Base-by-base conservation (phyloP, 257 asterid genomes). In the Echites panduratus region DNA sequence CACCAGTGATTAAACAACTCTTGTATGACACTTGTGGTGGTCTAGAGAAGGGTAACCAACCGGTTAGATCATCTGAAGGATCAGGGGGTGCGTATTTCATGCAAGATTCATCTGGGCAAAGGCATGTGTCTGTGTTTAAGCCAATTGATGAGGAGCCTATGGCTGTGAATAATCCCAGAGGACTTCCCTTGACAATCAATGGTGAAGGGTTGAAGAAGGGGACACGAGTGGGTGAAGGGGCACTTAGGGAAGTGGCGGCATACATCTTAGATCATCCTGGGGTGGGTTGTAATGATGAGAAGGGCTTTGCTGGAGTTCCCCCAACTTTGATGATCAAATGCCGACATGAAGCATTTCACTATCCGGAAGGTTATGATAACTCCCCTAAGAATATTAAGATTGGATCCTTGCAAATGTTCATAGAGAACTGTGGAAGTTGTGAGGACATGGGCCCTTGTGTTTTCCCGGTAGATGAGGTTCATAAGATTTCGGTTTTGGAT, bases 171-270 rank as follows among this genome's bases (percentile, higher is more conserved):
- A 88, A 90, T 48, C 97, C 96, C 45, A 85, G 74, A 13, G 93
- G 93, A 66, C 83, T 87, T 17, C 93, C 90, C 48, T 47, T 90
- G 81, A 84, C 95, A 17, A 56, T 78, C 7, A 66, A 81, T 54
- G 95, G 97, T 12, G 97, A 88, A 78, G 97, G 97, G 49, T 73
- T 90, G 79, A 90, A 88, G 84, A 90, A 80, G 76, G 96, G 96
- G 58, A 90, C 95, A 8, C 83, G 91, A 47, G 97, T 85, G 26
- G 93, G 97, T 65, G 93, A 88, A 82, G 93, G 96, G 79, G 96
- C 95, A 0, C 9, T 87, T 0, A 77, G 95, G 83, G 96, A 90
- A 84, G 95, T 90, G 72, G 93, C 95, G 3, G 96, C 93, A 0
- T 90, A 88, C 74, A 81, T 90, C 70, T 78, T 90, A 85, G 96